A percentile compares a stretch with the other conserved stretches of the same genome.
Conservation (phyloP, 2,329 filamentous ascomycete species). For the Trichoderma polysporum region DNA sequence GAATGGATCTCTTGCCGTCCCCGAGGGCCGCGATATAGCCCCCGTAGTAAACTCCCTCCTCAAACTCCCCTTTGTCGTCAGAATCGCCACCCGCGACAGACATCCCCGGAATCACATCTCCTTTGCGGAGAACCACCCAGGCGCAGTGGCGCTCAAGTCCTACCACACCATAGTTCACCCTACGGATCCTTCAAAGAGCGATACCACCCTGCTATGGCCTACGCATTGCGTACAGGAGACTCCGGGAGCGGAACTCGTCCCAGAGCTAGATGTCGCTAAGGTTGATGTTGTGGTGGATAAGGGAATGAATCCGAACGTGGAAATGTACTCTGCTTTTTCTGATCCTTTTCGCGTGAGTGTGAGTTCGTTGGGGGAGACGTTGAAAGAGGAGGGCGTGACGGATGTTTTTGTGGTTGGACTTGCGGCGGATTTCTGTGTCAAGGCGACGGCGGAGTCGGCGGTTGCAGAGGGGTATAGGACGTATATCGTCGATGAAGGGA, state of each 20-base stretch:
- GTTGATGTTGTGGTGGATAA: slow-evolving; percentile 75
- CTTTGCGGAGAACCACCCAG: slow-evolving; percentile 76
- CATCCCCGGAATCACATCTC: slow-evolving; percentile 83
- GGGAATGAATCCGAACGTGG: slow-evolving; percentile 69
- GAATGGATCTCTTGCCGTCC: slow-evolving; percentile 84
- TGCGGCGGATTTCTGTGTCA: slow-evolving; percentile 88
- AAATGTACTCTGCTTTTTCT: slow-evolving; percentile 94
- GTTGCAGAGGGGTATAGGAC: slow-evolving; percentile 71
- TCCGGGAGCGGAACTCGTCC: slow-evolving; percentile 68
- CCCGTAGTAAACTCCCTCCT: slow-evolving; percentile 74
- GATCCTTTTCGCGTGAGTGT: slow-evolving; percentile 70
- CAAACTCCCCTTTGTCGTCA: slow-evolving; percentile 65
- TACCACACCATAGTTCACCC: slow-evolving; percentile 66
- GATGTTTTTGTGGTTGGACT: slow-evolving; percentile 85
- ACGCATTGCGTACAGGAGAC: slow-evolving; percentile 81
- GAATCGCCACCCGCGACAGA: slow-evolving; percentile 88
- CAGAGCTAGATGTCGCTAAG: slow-evolving; percentile 61
- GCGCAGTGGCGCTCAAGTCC: slow-evolving; percentile 67
- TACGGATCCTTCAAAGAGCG: slow-evolving; percentile 58
- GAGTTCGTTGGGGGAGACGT: slow-evolving; percentile 58
- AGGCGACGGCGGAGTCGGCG: slow-evolving; percentile 76
- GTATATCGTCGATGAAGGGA: slow-evolving; percentile 76
- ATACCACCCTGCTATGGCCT: slow-evolving; percentile 78
- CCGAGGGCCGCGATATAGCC: slow-evolving; percentile 67
- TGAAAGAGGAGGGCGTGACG: slow-evolving; percentile 62